phyloP scores from a whole-genome alignment of 495 filamentous ascomycete genomes.

The Podospora conica region DNA sequence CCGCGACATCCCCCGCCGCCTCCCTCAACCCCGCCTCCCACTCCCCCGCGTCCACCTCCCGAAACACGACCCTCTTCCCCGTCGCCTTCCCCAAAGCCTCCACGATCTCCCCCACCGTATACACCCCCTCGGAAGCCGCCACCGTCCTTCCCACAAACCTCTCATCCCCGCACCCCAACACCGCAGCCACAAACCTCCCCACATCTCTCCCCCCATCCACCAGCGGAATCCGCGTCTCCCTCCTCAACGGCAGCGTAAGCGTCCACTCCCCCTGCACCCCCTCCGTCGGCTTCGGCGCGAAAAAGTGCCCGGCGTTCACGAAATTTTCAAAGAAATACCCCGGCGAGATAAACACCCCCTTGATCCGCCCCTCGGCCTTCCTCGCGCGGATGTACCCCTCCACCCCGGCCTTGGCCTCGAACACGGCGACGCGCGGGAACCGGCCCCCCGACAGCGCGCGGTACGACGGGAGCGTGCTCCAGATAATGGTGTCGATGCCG shows the following conservation, averaged over 20 bases:
- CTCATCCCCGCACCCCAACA: slow-evolving; percentile 41
- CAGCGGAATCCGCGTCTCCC: slow-evolving; percentile 27
- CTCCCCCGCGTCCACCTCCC: slow-evolving; percentile 36
- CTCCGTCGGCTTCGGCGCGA: slow-evolving; percentile 22
- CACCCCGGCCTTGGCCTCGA: slow-evolving; percentile 40
- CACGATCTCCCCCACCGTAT: slow-evolving; percentile 33
- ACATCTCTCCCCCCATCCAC: slow-evolving; percentile 43
- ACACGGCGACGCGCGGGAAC: slow-evolving; percentile 31
- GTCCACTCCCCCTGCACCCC: slow-evolving; percentile 30
- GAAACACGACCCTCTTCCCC: slow-evolving; percentile 43
- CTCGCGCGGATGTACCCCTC: slow-evolving; percentile 43
- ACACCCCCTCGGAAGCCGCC: slow-evolving; percentile 33
- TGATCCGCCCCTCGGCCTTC: slow-evolving; percentile 37
- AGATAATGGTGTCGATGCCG: slow-evolving; percentile 46
- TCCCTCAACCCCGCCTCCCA: slow-evolving; percentile 28
- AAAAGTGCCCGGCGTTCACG: slow-evolving; percentile 18
- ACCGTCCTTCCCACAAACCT: slow-evolving; percentile 46
- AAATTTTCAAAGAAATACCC: slow-evolving; percentile 51
- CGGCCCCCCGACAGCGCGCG: slow-evolving; percentile 33
- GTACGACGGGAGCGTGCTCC: slow-evolving; percentile 37
- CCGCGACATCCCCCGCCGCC: slow-evolving; percentile 19
- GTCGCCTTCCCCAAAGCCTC: slow-evolving; percentile 34
- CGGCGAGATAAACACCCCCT: slow-evolving; percentile 39
- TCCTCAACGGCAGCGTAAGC: slow-evolving; percentile 25
- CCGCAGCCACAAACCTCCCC: slow-evolving; percentile 49